Conservation (phyloP, 371 early-diverging fungal genomes). For the Thermomucor indicae-seudaticae region DNA sequence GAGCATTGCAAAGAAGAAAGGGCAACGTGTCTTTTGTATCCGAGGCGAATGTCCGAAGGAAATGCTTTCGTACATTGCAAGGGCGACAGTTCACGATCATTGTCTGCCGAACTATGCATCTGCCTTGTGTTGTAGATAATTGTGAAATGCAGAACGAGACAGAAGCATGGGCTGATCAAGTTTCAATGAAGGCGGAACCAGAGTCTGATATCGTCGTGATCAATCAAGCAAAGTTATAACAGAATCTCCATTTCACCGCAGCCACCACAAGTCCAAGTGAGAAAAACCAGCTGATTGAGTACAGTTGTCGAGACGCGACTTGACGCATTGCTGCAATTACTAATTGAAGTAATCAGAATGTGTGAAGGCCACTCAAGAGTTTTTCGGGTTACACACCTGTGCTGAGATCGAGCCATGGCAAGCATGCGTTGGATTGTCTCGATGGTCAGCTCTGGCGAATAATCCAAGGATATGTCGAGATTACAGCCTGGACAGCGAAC, state of each 20-base stretch:
- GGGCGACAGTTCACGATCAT: too few relatives aligned
- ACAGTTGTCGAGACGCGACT: background rate
- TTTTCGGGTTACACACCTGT: background rate
- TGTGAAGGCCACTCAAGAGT: background rate
- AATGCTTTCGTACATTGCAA: too few relatives aligned
- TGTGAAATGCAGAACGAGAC: too few relatives aligned
- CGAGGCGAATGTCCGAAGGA: too few relatives aligned
- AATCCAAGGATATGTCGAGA: background rate
- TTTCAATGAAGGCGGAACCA: background rate
- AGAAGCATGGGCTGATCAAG: background rate
- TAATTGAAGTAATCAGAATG: background rate
- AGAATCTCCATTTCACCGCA: conserved; percentile 13
- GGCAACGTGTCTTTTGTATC: too few relatives aligned
- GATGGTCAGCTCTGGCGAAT: background rate
- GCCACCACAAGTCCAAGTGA: conserved; percentile 11
- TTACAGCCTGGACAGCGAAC: background rate
- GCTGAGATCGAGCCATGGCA: background rate
- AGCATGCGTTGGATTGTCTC: background rate
- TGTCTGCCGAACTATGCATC: too few relatives aligned
- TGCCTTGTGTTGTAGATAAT: too few relatives aligned
- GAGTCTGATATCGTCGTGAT: too few relatives aligned
- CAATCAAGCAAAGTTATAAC: too few relatives aligned
- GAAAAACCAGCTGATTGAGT: conserved; percentile 5
- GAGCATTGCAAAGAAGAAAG: too few relatives aligned
- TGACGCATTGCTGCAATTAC: background rate